A percentile compares a stretch with the other conserved stretches of the same genome.
These are phyloP conservation scores for Ceratobasidium sp. DNA, from an alignment of 1,284 basidiomycete genomes.

Conservation along the genomic window DNA sequence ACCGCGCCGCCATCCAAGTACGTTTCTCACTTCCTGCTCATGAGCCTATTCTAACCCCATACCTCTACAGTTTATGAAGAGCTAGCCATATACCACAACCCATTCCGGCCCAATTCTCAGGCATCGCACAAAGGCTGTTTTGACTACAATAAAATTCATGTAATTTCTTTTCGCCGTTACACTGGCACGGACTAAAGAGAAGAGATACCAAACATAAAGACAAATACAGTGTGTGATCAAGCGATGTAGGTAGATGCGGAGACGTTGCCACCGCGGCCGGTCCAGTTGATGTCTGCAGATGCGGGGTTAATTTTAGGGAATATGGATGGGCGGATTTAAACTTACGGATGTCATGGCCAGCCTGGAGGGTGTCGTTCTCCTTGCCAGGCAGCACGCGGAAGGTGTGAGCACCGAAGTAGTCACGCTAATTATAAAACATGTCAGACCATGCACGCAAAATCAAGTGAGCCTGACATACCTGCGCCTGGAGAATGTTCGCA, in stretches of 20 bases:
- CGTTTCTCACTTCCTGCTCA: not conserved
- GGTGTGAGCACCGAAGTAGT: conserved; percentile 94
- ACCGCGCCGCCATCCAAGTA: conserved; percentile 36
- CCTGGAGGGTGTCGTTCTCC: conserved; percentile 83
- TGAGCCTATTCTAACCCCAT: not conserved
- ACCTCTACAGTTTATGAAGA: conserved; percentile 20
- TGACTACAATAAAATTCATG: conserved; percentile 28
- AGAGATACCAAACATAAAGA: conserved; percentile 10
- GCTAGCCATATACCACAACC: not conserved
- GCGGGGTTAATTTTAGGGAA: not conserved
- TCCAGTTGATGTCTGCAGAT: conserved; percentile 84
- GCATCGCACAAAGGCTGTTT: not conserved
- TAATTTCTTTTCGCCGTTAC: conserved; percentile 31
- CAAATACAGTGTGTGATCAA: conserved; percentile 58
- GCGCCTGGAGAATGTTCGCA: conserved; percentile 94
- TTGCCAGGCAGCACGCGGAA: conserved; percentile 91
- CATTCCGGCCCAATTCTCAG: not conserved
- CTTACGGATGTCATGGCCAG: conserved; percentile 88
- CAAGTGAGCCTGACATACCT: conserved; percentile 56
- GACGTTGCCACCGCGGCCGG: conserved; percentile 92
- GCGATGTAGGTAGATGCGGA: conserved; percentile 93
- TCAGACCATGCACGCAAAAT: not conserved
- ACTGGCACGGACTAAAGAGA: conserved; percentile 18
- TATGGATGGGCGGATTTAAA: conserved; percentile 47
- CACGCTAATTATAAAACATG: conserved; percentile 62